Base-by-base conservation (phyloP, 2,329 filamentous ascomycete genomes). In the Aspergillus alliaceus region DNA sequence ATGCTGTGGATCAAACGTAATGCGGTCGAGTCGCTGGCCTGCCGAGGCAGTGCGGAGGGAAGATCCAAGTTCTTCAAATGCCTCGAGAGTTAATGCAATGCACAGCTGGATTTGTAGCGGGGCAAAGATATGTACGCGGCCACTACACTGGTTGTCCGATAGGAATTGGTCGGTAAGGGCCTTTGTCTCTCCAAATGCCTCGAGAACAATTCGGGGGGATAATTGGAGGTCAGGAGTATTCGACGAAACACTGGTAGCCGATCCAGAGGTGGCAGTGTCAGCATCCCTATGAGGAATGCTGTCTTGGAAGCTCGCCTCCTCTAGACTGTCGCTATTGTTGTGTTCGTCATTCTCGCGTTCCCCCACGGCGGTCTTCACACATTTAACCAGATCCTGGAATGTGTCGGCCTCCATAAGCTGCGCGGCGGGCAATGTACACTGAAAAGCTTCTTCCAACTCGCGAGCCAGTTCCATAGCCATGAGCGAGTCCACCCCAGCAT, bases 401-500 rank as follows among this genome's bases (percentile, higher is more conserved):
- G 68, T 66, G 4, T 66, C 68, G 11, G 72, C 62, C 8, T 71
- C 64, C 54, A 75, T 65, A 2, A 72, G 51, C 25, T 72, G 63
- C 1, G 62, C 63, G 7, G 58, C 58, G 4, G 63, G 49, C 4
- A 77, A 52, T 0, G 66, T 69, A 50, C 67, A 69, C 4, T 72
- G 68, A 57, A 82, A 79, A 0, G 61, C 60, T 1, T 55, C 51
- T 46, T 80, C 74, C 3, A 80, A 59, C 51, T 82, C 80, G 1
- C 70, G 69, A 0, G 67, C 72, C 49, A 82, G 59, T 61, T 83
- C 80, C 76, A 81, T 82, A 0, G 72, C 77, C 73, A 80, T 77
- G 0, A 83, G 69, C 0, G 80, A 83, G 64, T 83, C 80, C 31
- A 82, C 80, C 1, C 80, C 80, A 2, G 81, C 55, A 42, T 65